Base-by-base conservation (phyloP, 1,139 yeast genomes). In the Petasospora rhodanensis region DNA sequence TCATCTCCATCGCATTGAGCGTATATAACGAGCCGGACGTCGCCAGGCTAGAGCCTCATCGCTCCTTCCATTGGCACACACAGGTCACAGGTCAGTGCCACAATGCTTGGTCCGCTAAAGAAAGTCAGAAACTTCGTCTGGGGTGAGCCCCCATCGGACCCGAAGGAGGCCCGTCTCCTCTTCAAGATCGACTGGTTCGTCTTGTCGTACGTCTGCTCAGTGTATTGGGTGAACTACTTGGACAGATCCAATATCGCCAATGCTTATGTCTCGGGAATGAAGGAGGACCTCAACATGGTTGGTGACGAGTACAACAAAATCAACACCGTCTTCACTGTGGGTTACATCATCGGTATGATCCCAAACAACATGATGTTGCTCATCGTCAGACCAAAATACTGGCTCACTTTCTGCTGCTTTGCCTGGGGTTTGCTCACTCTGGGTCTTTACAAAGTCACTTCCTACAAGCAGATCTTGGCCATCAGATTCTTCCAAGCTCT, bases 261-360 rank as follows among this genome's bases (percentile, higher is more conserved):
- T 45, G 82, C 83, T 2, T 77, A 75, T 49, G 79, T 76, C 15
- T 66, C 76, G 3, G 83, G 82, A 5, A 68, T 77, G 76, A 66
- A 68, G 43, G 72, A 73, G 33, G 77, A 68, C 29, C 46, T 76
- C 30, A 51, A 61, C 4, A 62, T 78, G 64, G 45, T 55, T n/a
- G 76, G 77, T 13, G 62, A 75, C 42, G 66, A 68, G 43, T 59
- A 61, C 37, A 75, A 73, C 43, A 43, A 67, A 19, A 65, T 74
- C 32, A 70, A 71, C 41, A 73, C 82, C 0, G 66, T 72, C 31
- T 77, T 76, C 52, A 73, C 73, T 9, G 70, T 76, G 6, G 84
- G 84, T 2, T 76, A 74, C 51, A 67, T 73, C 17, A 59, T 76
- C 12, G 76, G 77, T 5, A 67, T 74, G 62, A 54, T 78, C 24